Evolutionary conservation across 202 grass and related monocot genomes (phyloP), one percentile per base, ranked within the genome.

Genomic region (Carex arenaria): DNA sequence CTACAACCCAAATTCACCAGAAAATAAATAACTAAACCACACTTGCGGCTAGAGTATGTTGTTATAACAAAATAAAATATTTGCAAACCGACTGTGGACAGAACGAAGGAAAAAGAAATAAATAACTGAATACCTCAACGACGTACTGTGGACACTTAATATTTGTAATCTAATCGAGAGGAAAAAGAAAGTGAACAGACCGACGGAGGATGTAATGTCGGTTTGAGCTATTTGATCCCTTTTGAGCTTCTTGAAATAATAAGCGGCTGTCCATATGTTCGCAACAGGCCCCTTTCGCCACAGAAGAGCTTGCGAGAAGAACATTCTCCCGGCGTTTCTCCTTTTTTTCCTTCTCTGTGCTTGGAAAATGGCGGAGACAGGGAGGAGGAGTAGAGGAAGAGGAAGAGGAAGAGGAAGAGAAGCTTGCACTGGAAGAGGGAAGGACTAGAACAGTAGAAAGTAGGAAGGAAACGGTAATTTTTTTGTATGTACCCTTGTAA

Each of bases 121-220:
- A 26, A 26, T 26, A 26, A 26, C 26, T 26, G 26, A 26, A 26
- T 26, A 26, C 15, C 28, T 20, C 7, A 59, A 32, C 17, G 3
- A 60, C 53, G n/a, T 56, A 57, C 72, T 56, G 14, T 77, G 34
- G 10, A 36, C 28, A 3, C 52, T 76, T 54, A 56, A 36, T 77
- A 59, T 8, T 59, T 38, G 9, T 6, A 11, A 57, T 17, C 15
- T 34, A 78, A 56, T 77, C 15, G 8, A 78, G 17, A 78, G 73
- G 23, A 28, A 5, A 36, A 28, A n/a, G 15, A 56, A 57, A 78
- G 3, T 38, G 53, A 67, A 69, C 80, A 67, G 11, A 99, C 96
- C 96, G 1, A 96, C 63, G 72, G 85, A 85, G 71, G 96, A 87
- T 74, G 82, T 56, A 80, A 98, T 87, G 74, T 93, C 81, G 30